Evolutionary conservation across 176 grass and related monocot genomes (phyloP), one percentile per base, ranked within the genome.

Genomic region (Carex kokanica): DNA sequence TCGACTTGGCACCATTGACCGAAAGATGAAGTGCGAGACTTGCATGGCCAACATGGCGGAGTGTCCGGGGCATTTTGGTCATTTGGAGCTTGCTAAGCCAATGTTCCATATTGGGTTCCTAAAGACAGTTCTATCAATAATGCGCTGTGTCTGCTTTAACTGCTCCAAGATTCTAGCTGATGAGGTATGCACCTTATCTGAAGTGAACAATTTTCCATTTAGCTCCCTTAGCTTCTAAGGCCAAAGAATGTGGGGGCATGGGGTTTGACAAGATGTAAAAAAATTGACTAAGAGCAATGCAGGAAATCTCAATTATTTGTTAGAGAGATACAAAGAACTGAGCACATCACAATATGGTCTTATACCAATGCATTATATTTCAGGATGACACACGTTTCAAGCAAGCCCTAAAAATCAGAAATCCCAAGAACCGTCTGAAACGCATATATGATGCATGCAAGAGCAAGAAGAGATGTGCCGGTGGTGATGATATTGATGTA

Each of bases 141-240:
- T 98, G 95, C 95, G 95, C 4, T 98, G 95, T 23, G 95, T 98
- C 40, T 98, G 95, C 89, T 98, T 98, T 86, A 98, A 98, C 83
- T 98, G 95, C 75, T 98, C 95, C 83, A 98, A 98, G 86, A 98
- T 98, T 56, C 92, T 98, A 12, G 95, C 92, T 1, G 92, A 94
- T 72, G 95, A 98, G 95, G 95, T 94, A 87, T 43, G 80, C 78
- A 54, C 16, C 57, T 65, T 64, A 10, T 82, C 13, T 61, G 38
- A 63, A 61, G 21, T 81, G 51, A 45, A 40, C 57, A 62, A 60
- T 43, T 81, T 81, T 27, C 21, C 27, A 41, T 31, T 40, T 60
- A n/a, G 29, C 52, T 73, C 23, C 13, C n/a, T 29, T 67, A 34
- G 24, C 61, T 31, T 5, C 61, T 31, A 40, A 68, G 64, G 64